Percentiles rank a stretch among this genome's conserved stretches.
Conservation (phyloP, 2,329 filamentous ascomycete genomes). For the Colletotrichum sublineola region DNA sequence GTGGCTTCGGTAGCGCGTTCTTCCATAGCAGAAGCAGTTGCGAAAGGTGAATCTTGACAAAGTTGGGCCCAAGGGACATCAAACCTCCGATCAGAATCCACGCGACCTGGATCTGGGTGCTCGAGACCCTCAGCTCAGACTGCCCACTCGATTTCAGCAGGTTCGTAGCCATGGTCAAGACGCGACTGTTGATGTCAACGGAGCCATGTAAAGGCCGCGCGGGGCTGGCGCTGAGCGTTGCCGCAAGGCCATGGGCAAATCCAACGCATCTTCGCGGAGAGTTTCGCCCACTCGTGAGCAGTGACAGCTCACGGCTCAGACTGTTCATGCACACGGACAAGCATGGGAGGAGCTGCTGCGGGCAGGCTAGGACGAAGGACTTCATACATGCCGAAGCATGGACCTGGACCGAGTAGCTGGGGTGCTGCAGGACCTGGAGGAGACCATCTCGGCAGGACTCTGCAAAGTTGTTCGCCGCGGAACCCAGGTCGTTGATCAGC, state of each 20-base stretch:
- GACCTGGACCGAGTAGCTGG: slow-evolving; percentile 95
- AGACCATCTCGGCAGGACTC: slow-evolving; percentile 89
- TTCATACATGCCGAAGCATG: slow-evolving; percentile 89
- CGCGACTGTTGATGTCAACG: slow-evolving; percentile 92
- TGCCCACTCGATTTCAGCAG: slow-evolving; percentile 92
- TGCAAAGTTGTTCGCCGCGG: slow-evolving; percentile 82
- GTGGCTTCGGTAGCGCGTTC: slow-evolving; percentile 92
- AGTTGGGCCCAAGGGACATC: slow-evolving; percentile 97
- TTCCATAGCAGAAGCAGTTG: slow-evolving; percentile 96
- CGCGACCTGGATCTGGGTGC: slow-evolving; percentile 95
- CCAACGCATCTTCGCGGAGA: slow-evolving; percentile 88
- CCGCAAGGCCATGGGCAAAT: slow-evolving; percentile 91
- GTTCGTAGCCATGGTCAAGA: slow-evolving; percentile 91
- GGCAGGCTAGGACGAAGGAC: slow-evolving; percentile 88
- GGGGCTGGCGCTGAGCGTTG: slow-evolving; percentile 90
- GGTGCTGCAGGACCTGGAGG: slow-evolving; percentile 91
- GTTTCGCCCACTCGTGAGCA: slow-evolving; percentile 80
- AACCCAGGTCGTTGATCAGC: slow-evolving; percentile 83
- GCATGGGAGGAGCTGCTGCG: slow-evolving; percentile 90
- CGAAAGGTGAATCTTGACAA: slow-evolving; percentile 97
- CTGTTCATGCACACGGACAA: slow-evolving; percentile 98
- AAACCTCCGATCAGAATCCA: slow-evolving; percentile 97
- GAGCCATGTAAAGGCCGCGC: slow-evolving; percentile 92
- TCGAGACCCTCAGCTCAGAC: slow-evolving; percentile 89
- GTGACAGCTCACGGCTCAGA: slow-evolving; percentile 84